Base-by-base conservation (phyloP, 495 filamentous ascomycete genomes). In the Aspergillus coremiiformis region DNA sequence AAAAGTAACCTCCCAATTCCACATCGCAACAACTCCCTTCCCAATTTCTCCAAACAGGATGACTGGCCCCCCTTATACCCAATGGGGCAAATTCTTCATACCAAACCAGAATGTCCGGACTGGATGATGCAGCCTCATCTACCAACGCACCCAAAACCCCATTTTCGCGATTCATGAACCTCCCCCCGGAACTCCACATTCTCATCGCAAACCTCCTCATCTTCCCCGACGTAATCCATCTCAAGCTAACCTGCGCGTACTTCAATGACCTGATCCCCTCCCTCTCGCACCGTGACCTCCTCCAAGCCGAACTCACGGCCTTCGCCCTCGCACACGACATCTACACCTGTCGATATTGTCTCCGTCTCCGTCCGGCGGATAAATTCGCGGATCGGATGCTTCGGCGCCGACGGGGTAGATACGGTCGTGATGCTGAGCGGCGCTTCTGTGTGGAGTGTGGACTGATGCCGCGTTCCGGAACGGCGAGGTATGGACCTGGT, bases 171-270 rank as follows among this genome's bases (percentile, higher is more conserved):
- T 35, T 35, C 32, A 35, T 35, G 32, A 15, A n/a, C 35, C 72
- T 85, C 15, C 81, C 82, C 11, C 58, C 74, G 0, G 82, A 85
- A 58, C 62, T 85, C 11, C 81, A 83, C 47, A 70, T 72, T 41
- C 66, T 73, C 42, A 72, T 85, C 53, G 69, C 77, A 52, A 66
- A 74, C 54, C 72, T 74, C 58, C 70, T 85, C 22, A 72, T 77
- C 55, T 69, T 75, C 22, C 77, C 79, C 56, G 78, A 82, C 60
- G 69, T 72, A 62, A 71, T 74, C 50, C 75, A 73, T 55, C 70
- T 85, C 11, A 75, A 75, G 11, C 65, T 82, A 17, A 75, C 79
- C 11, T 66, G 60, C 48, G 39, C 29, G 24, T 66, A 66, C 45
- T 59, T 71, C 22, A 45, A 61, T 49, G 15, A 52, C 10, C 39